Evolutionary conservation across 2,329 filamentous ascomycete species (phyloP).

Genomic region (Coleophoma cylindrospora): DNA sequence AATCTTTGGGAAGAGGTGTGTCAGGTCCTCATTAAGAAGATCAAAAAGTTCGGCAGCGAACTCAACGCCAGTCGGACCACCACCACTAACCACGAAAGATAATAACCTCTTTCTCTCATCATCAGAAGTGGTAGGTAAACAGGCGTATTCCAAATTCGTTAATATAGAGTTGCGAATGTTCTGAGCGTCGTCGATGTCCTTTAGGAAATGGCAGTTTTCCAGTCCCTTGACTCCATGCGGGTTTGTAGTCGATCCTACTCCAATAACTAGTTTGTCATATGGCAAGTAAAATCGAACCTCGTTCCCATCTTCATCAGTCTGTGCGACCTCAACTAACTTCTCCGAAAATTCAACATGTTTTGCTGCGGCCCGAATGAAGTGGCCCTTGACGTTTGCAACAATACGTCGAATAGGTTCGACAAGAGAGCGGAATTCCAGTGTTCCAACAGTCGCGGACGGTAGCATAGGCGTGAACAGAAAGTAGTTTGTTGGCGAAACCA

Average conservation of each 20-base stretch:
- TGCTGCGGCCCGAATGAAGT: constrained; percentile 84
- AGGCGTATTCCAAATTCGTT: constrained; percentile 84
- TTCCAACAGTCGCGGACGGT: constrained; percentile 93
- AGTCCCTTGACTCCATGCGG: constrained; percentile 93
- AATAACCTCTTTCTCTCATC: constrained; percentile 81
- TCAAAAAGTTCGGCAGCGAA: constrained; percentile 97
- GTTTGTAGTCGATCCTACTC: constrained; percentile 88
- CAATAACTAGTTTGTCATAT: constrained; percentile 94
- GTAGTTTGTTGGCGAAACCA: constrained; percentile 92
- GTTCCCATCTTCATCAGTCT: constrained; percentile 65
- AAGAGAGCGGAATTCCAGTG: constrained; percentile 81
- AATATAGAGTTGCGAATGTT: constrained; percentile 85
- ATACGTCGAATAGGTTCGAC: constrained; percentile 92
- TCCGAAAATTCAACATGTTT: constrained; percentile 88
- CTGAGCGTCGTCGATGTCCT: constrained; percentile 89
- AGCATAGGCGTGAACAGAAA: constrained; percentile 99
- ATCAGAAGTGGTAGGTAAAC: constrained; percentile 86
- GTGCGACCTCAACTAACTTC: constrained; percentile 83
- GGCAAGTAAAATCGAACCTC: constrained; percentile 84
- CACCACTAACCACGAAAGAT: constrained; percentile 94
- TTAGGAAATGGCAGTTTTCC: constrained; percentile 90
- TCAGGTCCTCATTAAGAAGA: constrained; percentile 90
- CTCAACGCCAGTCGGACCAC: constrained; percentile 93
- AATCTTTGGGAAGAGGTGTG: constrained; percentile 76
- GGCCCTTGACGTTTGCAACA: constrained; percentile 69